Conservation (phyloP, 257 asterid species). For the Solanum ossicruentum region DNA sequence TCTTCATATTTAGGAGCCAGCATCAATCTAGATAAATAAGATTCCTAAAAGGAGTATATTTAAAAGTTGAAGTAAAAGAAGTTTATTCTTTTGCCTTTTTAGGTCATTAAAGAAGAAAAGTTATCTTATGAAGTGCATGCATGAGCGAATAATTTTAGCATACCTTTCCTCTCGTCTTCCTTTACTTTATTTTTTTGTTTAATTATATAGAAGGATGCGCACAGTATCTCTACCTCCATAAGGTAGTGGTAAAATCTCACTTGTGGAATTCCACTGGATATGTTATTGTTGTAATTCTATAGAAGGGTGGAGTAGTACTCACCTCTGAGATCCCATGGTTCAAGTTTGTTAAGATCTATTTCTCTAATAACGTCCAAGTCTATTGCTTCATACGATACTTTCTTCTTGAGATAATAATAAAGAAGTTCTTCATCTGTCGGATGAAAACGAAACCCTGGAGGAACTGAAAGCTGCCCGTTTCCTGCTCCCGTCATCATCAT, state of each 20-base stretch:
- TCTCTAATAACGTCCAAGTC: conserved; percentile 70
- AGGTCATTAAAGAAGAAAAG: neutral
- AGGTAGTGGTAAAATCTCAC: no score
- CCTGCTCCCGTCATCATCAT: conserved; percentile 23
- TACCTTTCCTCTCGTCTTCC: neutral
- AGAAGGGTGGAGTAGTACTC: neutral
- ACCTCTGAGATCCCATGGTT: conserved; percentile 97
- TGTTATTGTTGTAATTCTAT: no score
- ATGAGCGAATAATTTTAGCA: neutral
- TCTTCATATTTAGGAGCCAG: neutral
- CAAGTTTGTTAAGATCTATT: conserved; percentile 86
- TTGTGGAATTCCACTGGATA: no score
- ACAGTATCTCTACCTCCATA: no score
- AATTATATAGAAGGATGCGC: no score
- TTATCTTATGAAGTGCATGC: neutral
- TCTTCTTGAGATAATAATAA: conserved; percentile 64
- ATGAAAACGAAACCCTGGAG: conserved; percentile 84
- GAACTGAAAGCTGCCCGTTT: conserved; percentile 39
- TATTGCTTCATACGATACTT: conserved; percentile 68
- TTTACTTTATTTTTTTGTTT: neutral
- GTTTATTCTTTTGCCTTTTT: neutral
- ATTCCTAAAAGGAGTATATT: neutral
- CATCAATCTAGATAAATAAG: neutral
- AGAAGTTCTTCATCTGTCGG: conserved; percentile 81
- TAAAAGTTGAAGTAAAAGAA: neutral